A percentile compares a stretch with the other conserved stretches of the same genome.
These are phyloP conservation scores for Triticum timopheevii DNA, from an alignment of 176 grass and related monocot species.

Conservation along the genomic window DNA sequence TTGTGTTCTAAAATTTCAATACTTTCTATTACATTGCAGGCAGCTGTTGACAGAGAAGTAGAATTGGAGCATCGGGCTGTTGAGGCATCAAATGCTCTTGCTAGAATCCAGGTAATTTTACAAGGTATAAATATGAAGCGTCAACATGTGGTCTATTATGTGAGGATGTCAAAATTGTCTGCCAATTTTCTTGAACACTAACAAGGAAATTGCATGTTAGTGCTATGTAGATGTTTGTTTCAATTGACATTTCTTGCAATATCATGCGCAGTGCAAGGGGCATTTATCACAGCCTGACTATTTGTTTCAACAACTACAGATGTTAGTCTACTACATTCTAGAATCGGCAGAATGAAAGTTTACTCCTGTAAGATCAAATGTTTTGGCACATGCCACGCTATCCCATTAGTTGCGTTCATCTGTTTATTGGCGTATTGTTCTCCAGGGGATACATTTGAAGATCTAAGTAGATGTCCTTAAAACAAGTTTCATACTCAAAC, in stretches of 20 bases:
- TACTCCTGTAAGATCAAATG: slow-evolving; percentile 13
- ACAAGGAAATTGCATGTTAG: background rate
- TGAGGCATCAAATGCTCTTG: slow-evolving; percentile 97
- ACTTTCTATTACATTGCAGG: slow-evolving; percentile 54
- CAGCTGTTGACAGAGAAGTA: slow-evolving; percentile 97
- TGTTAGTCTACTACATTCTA: slow-evolving; percentile 1
- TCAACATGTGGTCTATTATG: slow-evolving; percentile 28
- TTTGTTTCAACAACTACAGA: background rate
- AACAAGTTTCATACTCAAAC: background rate
- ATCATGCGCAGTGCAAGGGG: background rate
- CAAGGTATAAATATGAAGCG: slow-evolving; percentile 36
- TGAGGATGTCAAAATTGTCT: slow-evolving; percentile 9
- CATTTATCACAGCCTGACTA: background rate
- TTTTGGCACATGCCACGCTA: background rate
- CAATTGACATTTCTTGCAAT: slow-evolving; percentile 6
- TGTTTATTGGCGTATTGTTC: slow-evolving; percentile 8
- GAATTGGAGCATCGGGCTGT: slow-evolving; percentile 98
- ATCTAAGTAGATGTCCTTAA: background rate
- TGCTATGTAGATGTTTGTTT: slow-evolving; percentile 2
- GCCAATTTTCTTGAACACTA: background rate
- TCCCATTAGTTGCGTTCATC: background rate
- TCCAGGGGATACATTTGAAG: slow-evolving; percentile 3
- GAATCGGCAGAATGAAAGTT: background rate
- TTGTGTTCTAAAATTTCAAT: slow-evolving; percentile 9
- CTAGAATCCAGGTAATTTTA: slow-evolving; percentile 97